Conservation (phyloP, 2,329 filamentous ascomycete species). For the Sphaceloma murrayae region DNA sequence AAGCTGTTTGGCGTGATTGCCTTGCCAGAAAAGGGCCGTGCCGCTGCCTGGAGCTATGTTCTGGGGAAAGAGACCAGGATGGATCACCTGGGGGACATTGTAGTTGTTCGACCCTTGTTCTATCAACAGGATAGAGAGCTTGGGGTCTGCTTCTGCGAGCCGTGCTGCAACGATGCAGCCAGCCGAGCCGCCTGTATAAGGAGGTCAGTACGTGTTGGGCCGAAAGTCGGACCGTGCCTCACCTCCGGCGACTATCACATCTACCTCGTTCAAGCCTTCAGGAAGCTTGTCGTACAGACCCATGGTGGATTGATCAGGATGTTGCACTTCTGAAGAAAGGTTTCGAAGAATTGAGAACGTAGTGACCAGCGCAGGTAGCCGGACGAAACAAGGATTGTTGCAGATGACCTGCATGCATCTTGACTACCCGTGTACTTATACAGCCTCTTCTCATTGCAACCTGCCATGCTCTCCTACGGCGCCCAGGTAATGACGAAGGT, state of each 20-base stretch:
- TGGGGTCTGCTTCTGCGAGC: conserved; percentile 43
- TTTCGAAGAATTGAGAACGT: no score
- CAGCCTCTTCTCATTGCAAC: no score
- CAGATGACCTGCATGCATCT: no score
- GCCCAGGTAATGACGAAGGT: no score
- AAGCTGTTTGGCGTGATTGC: conserved; percentile 38
- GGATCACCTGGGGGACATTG: conserved; percentile 41
- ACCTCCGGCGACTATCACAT: conserved; percentile 45
- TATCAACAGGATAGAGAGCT: conserved; percentile 43
- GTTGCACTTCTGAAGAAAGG: no score
- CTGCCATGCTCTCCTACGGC: no score
- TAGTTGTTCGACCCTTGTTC: conserved; percentile 47
- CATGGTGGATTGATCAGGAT: no score
- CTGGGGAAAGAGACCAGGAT: conserved; percentile 42
- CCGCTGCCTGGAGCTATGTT: conserved; percentile 43
- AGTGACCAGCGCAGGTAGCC: no score
- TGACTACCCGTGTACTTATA: no score
- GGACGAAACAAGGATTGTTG: no score
- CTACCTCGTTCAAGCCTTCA: conserved; percentile 37
- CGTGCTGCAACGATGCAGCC: conserved; percentile 43
- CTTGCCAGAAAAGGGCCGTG: conserved; percentile 45
- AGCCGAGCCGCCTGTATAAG: conserved; percentile 36
- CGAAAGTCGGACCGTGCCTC: conserved; percentile 5
- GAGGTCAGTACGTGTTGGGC: conserved; percentile 16
- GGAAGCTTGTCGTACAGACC: conserved; percentile 30